Conservation (phyloP, 805 yeast species). For the Wickerhamiella vanderwaltii region DNA sequence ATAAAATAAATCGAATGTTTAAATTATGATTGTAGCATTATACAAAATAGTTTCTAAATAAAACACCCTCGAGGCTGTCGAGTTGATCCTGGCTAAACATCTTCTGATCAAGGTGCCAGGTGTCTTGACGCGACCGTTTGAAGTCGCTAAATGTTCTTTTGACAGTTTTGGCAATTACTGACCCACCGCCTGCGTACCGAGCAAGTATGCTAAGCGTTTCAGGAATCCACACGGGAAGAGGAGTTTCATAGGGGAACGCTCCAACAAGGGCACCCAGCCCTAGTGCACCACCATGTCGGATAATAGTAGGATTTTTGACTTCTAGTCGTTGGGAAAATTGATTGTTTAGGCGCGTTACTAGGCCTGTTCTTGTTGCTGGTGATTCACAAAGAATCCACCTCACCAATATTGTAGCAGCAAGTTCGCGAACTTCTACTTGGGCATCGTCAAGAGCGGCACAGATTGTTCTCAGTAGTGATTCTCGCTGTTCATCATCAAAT, state of each 20-base stretch:
- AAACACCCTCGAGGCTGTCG: conserved; percentile 86
- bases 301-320: neutral
- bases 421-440: conserved; percentile 63
- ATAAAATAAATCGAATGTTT: too few relatives aligned
- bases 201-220: conserved; percentile 56
- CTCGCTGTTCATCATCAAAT: conserved; percentile 38
- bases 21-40: too few relatives aligned
- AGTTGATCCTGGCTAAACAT: conserved; percentile 66
- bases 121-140: conserved; percentile 84
- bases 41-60: conserved; percentile 85
- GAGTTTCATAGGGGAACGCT: conserved; percentile 83
- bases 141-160: conserved; percentile 71
- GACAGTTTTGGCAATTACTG: conserved; percentile 71
- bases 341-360: conserved; percentile 33
- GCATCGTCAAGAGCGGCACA: conserved; percentile 43
- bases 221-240: conserved; percentile 89
- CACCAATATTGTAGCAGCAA: conserved; percentile 62
- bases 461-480: conserved; percentile 39
- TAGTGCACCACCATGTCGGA: conserved; percentile 64
- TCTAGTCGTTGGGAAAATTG: conserved; percentile 31
- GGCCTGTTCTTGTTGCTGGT: conserved; percentile 31
- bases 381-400: conserved; percentile 61
- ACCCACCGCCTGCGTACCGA: conserved; percentile 57
- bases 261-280: conserved; percentile 80
- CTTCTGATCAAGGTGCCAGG: conserved; percentile 83